Evolutionary conservation across 495 filamentous ascomycete species (phyloP).

Genomic region (Neurospora discreta): DNA sequence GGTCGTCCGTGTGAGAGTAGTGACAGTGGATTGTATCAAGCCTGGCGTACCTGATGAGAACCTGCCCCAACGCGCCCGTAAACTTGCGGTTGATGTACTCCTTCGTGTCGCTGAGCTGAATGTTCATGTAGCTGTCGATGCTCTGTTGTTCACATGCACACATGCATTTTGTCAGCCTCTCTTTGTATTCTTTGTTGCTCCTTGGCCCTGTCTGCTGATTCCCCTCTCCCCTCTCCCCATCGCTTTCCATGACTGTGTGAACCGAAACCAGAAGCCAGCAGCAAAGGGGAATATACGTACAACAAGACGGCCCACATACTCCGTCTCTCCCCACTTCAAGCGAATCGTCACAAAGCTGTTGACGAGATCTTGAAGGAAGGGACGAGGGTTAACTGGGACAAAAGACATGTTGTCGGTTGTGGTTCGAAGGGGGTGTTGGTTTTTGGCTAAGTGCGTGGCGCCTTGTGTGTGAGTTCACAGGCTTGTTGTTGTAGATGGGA

Average conservation of each 20-base stretch:
- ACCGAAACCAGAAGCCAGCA: no score
- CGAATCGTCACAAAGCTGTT: constrained; percentile 82
- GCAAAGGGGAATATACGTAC: constrained; percentile 9
- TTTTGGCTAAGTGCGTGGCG: not conserved
- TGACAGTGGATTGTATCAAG: constrained; percentile 2
- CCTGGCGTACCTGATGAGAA: constrained; percentile 65
- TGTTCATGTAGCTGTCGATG: constrained; percentile 98
- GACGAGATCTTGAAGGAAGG: constrained; percentile 40
- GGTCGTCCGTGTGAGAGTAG: no score
- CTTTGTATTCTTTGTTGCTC: not conserved
- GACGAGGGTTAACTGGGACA: constrained; percentile 24
- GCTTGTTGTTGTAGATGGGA: not conserved
- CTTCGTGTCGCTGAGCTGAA: constrained; percentile 79
- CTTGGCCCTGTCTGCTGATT: not conserved
- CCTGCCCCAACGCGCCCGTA: constrained; percentile 73
- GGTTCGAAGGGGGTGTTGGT: not conserved
- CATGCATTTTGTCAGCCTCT: not conserved
- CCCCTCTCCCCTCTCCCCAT: no score
- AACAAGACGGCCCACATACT: constrained; percentile 88
- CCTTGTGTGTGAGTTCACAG: not conserved
- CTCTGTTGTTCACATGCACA: constrained; percentile 12
- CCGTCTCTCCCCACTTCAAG: constrained; percentile 94
- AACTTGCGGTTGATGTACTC: constrained; percentile 86
- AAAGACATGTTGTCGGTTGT: constrained; percentile 14
- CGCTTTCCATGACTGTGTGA: no score